phyloP scores from a whole-genome alignment of 352 stramenopile genomes.

The Pythium biforme region DNA sequence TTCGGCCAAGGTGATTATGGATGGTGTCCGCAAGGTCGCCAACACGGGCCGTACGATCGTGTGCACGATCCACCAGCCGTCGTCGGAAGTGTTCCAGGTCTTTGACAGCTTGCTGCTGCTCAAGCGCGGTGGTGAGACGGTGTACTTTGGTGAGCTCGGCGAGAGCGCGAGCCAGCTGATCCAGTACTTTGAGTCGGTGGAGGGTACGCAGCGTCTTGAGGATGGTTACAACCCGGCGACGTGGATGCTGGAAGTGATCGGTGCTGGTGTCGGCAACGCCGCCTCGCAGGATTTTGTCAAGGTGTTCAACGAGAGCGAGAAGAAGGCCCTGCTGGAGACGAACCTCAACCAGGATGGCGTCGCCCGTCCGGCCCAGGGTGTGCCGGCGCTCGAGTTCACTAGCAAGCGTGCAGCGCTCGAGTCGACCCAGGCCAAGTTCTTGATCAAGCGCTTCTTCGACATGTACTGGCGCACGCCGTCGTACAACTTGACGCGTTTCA shows the following conservation, averaged over 20 bases:
- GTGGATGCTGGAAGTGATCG: constrained; percentile 41
- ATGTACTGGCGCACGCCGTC: constrained; percentile 58
- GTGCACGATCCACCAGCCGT: constrained; percentile 33
- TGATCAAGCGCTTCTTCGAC: constrained; percentile 20
- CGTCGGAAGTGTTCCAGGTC: constrained; percentile 18
- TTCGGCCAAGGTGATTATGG: constrained; percentile 65
- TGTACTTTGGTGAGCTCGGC: constrained; percentile 25
- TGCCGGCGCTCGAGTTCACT: constrained; percentile 16
- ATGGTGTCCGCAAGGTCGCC: constrained; percentile 75
- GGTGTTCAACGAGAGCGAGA: constrained; percentile 15
- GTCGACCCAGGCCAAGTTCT: constrained; percentile 25
- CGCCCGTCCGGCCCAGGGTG: not conserved
- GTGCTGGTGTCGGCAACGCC: constrained; percentile 41
- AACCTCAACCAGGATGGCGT: constrained; percentile 14
- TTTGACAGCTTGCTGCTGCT: constrained; percentile 20
- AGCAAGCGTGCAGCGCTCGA: constrained; percentile 18
- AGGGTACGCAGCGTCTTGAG: constrained; percentile 32
- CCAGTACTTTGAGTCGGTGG: constrained; percentile 48
- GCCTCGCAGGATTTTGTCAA: constrained; percentile 29
- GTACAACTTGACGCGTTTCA: constrained; percentile 74
- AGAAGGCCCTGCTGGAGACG: constrained; percentile 8
- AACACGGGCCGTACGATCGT: constrained; percentile 38
- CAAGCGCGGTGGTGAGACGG: constrained; percentile 18
- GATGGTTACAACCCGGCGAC: constrained; percentile 43
- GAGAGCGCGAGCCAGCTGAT: constrained; percentile 25